Base-by-base conservation (phyloP, 164 flowering plant genomes). In the Vitis riparia region DNA sequence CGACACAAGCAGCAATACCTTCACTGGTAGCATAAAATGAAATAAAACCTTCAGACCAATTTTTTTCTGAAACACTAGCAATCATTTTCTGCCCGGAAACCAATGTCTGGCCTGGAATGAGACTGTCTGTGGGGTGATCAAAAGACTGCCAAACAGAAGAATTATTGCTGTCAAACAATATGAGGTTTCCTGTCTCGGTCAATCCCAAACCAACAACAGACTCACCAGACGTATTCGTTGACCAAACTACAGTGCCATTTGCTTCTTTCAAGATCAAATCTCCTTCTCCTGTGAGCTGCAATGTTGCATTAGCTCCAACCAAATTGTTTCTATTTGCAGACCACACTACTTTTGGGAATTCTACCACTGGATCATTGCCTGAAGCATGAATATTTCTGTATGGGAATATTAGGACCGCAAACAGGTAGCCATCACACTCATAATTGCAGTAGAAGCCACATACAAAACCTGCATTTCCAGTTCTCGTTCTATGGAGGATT, bases 381-480 rank as follows among this genome's bases (percentile, higher is more conserved):
- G 1, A 1, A 23, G 27, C 1, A 1, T 1, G 0, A 1, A 23
- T 23, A 23, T 1, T 1, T 60, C 69, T 0, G 56, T 23, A 23
- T 23, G 27, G 55, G 51, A 73, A 50, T 7, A 70, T 65, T 59
- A 71, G 65, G 49, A 74, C 10, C n/a, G 68, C 71, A 55, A 78
- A 68, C 11, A 62, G 17, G 60, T 60, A 74, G 15, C 60, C 16
- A 14, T 53, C 59, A 58, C 78, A 71, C 1, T 12, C 62, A 0
- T 70, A 73, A 61, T 64, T 74, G 61, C 81, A 71, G 70, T 15
- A 74, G 67, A 78, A 78, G 1, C 81, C 81, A 51, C 71, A 74
- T 3, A 70, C 78, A 27, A 71, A 67, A 13, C 65, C 29, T 52
- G 71, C 12, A 10, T 23, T 56, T 23, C 72, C 68, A 48, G 55